Evolutionary conservation across 345 rosid genomes (phyloP).

Genomic region (Citrus trifoliata): DNA sequence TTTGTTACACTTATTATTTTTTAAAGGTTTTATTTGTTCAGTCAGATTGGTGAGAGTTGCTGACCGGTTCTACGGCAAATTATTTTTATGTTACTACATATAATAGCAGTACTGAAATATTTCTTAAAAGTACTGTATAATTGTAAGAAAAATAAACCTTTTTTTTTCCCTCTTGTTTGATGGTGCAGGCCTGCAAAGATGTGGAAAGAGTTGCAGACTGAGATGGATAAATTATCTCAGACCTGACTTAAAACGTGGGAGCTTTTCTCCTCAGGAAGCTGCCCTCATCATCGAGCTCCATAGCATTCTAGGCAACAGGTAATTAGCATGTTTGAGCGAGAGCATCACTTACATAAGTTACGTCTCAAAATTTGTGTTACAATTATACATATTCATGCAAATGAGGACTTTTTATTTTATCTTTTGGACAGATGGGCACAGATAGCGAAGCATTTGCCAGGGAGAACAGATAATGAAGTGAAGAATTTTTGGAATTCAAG

Average conservation of each 20-base stretch:
- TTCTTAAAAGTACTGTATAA: no score
- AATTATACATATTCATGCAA: background rate
- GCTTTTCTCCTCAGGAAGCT: slow-evolving; percentile 94
- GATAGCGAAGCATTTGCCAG: slow-evolving; percentile 85
- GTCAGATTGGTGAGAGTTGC: background rate
- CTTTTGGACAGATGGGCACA: slow-evolving; percentile 70
- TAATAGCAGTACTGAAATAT: no score
- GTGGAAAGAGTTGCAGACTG: slow-evolving; percentile 97
- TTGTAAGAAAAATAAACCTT: background rate
- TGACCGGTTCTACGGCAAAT: background rate
- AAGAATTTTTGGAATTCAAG: slow-evolving; percentile 96
- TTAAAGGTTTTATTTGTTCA: background rate
- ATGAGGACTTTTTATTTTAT: no score
- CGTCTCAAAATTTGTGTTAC: background rate
- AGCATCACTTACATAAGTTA: background rate
- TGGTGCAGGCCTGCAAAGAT: slow-evolving; percentile 75
- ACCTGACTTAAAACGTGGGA: slow-evolving; percentile 94
- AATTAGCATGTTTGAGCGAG: background rate
- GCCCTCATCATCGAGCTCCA: slow-evolving; percentile 94
- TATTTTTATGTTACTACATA: background rate
- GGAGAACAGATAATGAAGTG: slow-evolving; percentile 93
- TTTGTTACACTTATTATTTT: background rate
- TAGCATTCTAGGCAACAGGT: slow-evolving; percentile 94
- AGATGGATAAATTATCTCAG: slow-evolving; percentile 96
- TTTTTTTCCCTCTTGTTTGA: background rate